Conservation (phyloP, 139 green algal genomes). For the Closterium sp. region DNA sequence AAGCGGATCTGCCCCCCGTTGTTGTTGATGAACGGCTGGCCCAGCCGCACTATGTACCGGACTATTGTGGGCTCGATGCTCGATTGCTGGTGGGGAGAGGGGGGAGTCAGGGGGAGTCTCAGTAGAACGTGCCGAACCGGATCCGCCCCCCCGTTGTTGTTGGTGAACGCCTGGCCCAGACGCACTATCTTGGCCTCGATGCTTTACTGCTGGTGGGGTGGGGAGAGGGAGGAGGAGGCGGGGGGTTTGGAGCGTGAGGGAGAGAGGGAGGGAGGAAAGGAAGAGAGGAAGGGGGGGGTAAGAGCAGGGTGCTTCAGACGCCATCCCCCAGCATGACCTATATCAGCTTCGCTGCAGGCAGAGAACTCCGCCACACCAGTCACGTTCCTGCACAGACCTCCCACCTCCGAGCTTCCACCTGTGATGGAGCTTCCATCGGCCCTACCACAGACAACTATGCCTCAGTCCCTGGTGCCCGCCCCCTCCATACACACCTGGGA, state of each 20-base stretch:
- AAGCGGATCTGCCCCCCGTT: slow-evolving; percentile 23
- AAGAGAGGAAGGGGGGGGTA: no score
- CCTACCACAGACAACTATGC: no score
- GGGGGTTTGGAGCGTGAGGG: neutral
- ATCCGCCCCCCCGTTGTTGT: slow-evolving; percentile 21
- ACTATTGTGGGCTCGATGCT: neutral
- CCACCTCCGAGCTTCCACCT: no score
- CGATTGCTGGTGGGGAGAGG: neutral
- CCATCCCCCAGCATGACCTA: slow-evolving; percentile 10
- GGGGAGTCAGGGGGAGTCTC: no score
- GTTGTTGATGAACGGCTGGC: slow-evolving; percentile 33
- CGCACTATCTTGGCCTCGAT: slow-evolving; percentile 2
- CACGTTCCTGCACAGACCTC: no score
- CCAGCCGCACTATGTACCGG: slow-evolving; percentile 7
- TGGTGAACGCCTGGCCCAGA: slow-evolving; percentile 25
- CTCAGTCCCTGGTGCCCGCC: no score
- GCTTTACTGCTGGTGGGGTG: neutral
- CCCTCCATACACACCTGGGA: no score
- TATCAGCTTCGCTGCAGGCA: no score
- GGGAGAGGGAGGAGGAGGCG: neutral
- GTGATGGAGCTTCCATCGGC: no score
- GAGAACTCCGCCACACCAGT: no score
- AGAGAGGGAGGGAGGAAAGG: neutral
- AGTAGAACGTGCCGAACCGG: slow-evolving; percentile 22
- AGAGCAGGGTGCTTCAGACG: no score